Evolutionary conservation across 2,329 filamentous ascomycete genomes (phyloP), one percentile per base, ranked within the genome.

Genomic region (Huntiella omanensis): DNA sequence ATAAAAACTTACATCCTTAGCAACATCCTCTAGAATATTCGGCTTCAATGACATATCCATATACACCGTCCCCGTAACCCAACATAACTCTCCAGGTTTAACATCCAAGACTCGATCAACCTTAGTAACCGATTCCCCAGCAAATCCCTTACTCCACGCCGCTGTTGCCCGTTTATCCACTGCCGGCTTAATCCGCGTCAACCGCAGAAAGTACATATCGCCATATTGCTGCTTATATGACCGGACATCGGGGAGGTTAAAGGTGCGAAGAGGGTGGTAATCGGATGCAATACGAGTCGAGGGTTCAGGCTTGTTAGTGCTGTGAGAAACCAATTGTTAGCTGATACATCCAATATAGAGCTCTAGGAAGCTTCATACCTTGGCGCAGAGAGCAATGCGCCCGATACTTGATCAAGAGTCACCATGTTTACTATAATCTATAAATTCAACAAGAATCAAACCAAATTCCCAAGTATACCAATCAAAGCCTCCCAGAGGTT

Each of bases 31-130:
- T 33, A 98, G 66, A 59, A 98, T 88, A 57, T 92, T 93, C 1
- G 92, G 91, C 64, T 98, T 98, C 56, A 95, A 62, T 2, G 83
- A 75, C 84, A 98, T 87, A 52, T 96, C 85, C 81, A 96, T 93
- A 60, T 93, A 98, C 32, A 96, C 77, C 0, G 91, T 98, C 12
- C 92, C 91, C 0, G 80, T 72, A 12, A 98, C 82, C 86, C 88
- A 98, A 64, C 88, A 96, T 33, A 96, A 67, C 64, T 95, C 79
- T 52, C 91, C 91, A 65, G 96, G 91, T 50, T 88, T 77, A 44
- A 98, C 91, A 62, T 98, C 88, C 28, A 98, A 71, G 50, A 98
- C 91, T 54, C 91, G 72, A 32, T 95, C 83, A 12, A 92, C 86
- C 53, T 71, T 75, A 54, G 71, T 73, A 8, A 84, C 84, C 48